A percentile compares a stretch with the other conserved stretches of the same genome.
Evolutionary conservation across 2,329 filamentous ascomycete species (phyloP).

Genomic region (Curvularia verruculosa): DNA sequence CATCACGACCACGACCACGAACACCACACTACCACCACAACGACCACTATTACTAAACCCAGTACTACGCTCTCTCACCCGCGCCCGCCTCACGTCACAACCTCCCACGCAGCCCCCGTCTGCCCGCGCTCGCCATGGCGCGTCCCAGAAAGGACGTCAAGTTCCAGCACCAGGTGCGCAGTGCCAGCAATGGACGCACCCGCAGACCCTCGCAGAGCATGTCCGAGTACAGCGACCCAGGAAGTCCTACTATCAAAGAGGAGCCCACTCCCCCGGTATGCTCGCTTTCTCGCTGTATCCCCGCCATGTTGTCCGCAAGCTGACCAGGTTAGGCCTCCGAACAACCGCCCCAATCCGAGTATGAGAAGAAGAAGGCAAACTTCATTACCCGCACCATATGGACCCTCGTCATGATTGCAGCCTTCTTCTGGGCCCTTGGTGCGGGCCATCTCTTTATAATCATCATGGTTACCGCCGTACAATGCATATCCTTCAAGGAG

Average conservation of each 20-base stretch:
- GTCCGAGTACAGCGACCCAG: constrained; percentile 68
- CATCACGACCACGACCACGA: constrained; percentile 1
- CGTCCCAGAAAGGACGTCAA: constrained; percentile 64
- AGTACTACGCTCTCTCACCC: no score
- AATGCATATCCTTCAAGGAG: constrained; percentile 98
- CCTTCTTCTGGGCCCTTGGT: constrained; percentile 91
- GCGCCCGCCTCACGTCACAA: not conserved
- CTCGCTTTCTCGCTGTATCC: not conserved
- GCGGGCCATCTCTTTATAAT: constrained; percentile 98
- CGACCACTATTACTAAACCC: no score
- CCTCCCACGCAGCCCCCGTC: constrained; percentile 11
- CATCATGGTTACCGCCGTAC: constrained; percentile 86
- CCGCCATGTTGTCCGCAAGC: constrained; percentile 11
- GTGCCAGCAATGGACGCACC: constrained; percentile 56
- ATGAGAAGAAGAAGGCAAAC: constrained; percentile 98
- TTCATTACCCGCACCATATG: constrained; percentile 97
- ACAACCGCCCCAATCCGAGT: constrained; percentile 65
- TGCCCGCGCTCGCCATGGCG: constrained; percentile 33
- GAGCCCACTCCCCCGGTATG: constrained; percentile 25
- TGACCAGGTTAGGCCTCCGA: constrained; percentile 45
- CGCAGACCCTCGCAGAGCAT: constrained; percentile 71
- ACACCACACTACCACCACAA: not conserved
- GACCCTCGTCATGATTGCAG: constrained; percentile 95
- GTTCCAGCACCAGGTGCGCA: constrained; percentile 59
- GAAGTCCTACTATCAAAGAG: constrained; percentile 58